phyloP scores from a whole-genome alignment of 2,329 filamentous ascomycete genomes.

The Microsporum ferrugineum region DNA sequence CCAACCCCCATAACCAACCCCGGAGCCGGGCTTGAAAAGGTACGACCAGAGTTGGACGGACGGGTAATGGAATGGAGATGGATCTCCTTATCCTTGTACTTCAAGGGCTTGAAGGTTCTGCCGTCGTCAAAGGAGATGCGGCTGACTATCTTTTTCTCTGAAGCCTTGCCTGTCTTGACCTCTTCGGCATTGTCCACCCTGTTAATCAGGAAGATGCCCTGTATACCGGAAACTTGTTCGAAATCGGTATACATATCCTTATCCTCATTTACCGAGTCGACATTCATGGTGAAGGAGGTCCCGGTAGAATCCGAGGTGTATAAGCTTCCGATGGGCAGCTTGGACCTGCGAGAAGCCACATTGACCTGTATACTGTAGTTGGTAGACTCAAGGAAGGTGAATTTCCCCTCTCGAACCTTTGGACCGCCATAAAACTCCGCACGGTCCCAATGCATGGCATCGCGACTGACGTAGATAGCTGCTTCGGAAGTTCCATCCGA shows the following conservation, averaged over 20 bases:
- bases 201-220: constrained; percentile 86
- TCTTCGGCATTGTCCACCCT: constrained; percentile 76
- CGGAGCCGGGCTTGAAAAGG: constrained; percentile 88
- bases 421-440: constrained; percentile 79
- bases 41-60: constrained; percentile 65
- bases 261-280: constrained; percentile 85
- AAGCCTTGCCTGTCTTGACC: constrained; percentile 42
- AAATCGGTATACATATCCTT: constrained; percentile 71
- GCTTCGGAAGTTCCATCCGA: constrained; percentile 76
- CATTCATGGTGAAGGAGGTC: constrained; percentile 85
- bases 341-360: constrained; percentile 44
- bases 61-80: constrained; percentile 91
- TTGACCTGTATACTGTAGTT: constrained; percentile 97
- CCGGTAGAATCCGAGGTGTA: constrained; percentile 97
- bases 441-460: constrained; percentile 77
- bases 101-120: constrained; percentile 66
- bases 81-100: constrained; percentile 53
- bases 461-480: constrained; percentile 78
- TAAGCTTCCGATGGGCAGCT: constrained; percentile 64
- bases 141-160: constrained; percentile 59
- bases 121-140: constrained; percentile 94
- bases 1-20: constrained; percentile 90
- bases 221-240: constrained; percentile 82
- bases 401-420: constrained; percentile 71
- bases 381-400: constrained; percentile 89